phyloP scores from a whole-genome alignment of 441 rosid genomes.

The Pelargonium exstipulatum region DNA sequence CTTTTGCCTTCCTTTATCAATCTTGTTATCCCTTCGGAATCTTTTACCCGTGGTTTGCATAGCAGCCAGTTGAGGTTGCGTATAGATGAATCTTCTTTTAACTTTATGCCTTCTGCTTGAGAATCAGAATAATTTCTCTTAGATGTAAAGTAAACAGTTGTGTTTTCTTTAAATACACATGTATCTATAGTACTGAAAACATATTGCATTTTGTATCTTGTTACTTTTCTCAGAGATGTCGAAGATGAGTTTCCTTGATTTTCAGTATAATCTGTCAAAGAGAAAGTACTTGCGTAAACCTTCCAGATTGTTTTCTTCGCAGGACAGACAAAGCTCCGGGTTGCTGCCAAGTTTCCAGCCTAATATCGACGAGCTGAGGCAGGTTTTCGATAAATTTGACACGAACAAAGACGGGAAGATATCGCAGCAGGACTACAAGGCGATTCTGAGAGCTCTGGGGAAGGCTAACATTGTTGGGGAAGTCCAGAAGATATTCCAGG shows the following conservation, averaged over 20 bases:
- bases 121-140: slow-evolving; percentile 1
- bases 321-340: slow-evolving; percentile 47
- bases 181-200: no score
- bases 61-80: slow-evolving; percentile 2
- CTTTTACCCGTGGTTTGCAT: background rate
- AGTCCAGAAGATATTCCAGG: slow-evolving; percentile 55
- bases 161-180: background rate
- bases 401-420: slow-evolving; percentile 72
- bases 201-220: background rate
- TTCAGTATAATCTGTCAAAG: slow-evolving; percentile 21
- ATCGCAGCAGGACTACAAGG: slow-evolving; percentile 72
- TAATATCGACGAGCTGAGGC: slow-evolving; percentile 52
- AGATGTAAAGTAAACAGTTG: background rate
- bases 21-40: background rate
- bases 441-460: slow-evolving; percentile 54
- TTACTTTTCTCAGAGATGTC: background rate
- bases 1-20: background rate
- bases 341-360: slow-evolving; percentile 38
- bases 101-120: background rate
- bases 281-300: slow-evolving; percentile 33
- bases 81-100: background rate
- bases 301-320: slow-evolving; percentile 49
- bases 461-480: slow-evolving; percentile 40
- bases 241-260: slow-evolving; percentile 14
- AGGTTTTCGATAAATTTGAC: slow-evolving; percentile 64